Evolutionary conservation across 495 filamentous ascomycete species (phyloP), one percentile per base, ranked within the genome.

Genomic region (Xylaria acuta): DNA sequence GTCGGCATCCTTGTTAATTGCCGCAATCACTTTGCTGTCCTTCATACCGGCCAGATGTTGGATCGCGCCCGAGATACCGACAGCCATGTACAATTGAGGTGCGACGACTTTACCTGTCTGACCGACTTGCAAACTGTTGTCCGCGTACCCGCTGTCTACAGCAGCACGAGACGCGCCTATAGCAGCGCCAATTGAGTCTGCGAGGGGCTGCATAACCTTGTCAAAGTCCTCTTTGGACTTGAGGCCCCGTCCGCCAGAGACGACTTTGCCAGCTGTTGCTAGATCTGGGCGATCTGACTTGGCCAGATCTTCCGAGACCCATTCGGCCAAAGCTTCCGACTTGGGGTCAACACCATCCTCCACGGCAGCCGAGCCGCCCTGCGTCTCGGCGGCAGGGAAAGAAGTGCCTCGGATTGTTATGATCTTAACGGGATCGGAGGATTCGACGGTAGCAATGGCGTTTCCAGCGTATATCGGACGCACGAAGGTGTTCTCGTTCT

Each of bases 21-120:
- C 93, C 47, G 94, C 97, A 87, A 99, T 99, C 72, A 99, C 97
- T 87, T 99, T 99, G 86, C 93, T 97, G 80, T 99, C 96, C 89
- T 99, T 99, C 96, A 99, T 99, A 79, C 96, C 96, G 53, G 97
- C 97, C 82, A 99, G 84, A 88, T 99, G 96, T 84, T 99, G 96
- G 74, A 99, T 99, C 30, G 96, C 96, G 59, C 96, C 96, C 7
- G 92, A 96, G 78, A 99, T 98, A 77, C 96, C 96, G 20, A 94
- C 95, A 40, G 93, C 96, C 70, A 99, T 88, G 80, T 99, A 99
- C 72, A 98, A 84, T 82, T 99, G 92, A 67, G 96, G 96, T 53
- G 96, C 96, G 41, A 99, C 94, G 71, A 97, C 97, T 89, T 99
- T 99, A 72, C 96, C 96, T 8, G 96, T 99, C 84, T 99, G 96